Evolutionary conservation across 2,329 filamentous ascomycete genomes (phyloP).

Genomic region (Diaporthe destruens): DNA sequence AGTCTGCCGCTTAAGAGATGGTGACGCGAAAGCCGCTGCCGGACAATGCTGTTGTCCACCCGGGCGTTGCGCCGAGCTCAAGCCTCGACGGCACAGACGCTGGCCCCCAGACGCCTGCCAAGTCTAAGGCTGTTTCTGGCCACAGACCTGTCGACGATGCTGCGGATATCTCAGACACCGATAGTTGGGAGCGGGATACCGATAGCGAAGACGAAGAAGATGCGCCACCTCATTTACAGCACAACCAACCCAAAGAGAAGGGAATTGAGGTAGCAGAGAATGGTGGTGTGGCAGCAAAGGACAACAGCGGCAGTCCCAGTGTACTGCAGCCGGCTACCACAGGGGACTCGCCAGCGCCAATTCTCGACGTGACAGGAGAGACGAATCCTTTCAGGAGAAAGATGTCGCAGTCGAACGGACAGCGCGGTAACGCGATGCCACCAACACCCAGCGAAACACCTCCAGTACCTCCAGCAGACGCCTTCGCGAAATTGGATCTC

Average conservation of each 20-base stretch:
- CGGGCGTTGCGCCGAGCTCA: constrained; percentile 44
- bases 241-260: background rate
- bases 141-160: constrained; percentile 8
- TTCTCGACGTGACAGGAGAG: constrained; percentile 45
- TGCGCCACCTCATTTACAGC: background rate
- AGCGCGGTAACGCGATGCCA: constrained; percentile 27
- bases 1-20: constrained; percentile 50
- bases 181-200: constrained; percentile 37
- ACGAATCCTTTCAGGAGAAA: constrained; percentile 70
- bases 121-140: background rate
- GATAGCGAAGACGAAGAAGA: constrained; percentile 37
- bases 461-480: constrained; percentile 50
- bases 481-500: constrained; percentile 58
- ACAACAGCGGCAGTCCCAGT: constrained; percentile 2
- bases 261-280: background rate
- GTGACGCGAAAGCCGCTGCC: constrained; percentile 57
- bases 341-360: constrained; percentile 8
- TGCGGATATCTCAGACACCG: constrained; percentile 42
- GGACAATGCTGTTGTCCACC: constrained; percentile 46
- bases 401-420: constrained; percentile 45
- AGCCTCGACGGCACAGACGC: constrained; percentile 47
- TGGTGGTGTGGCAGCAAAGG: constrained; percentile 5
- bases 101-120: background rate
- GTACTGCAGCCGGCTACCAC: background rate
- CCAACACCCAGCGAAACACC: constrained; percentile 40